A percentile compares a stretch with the other conserved stretches of the same genome.
These are phyloP conservation scores for Solanum ossicruentum DNA, from an alignment of 257 asterid species.

Conservation along the genomic window DNA sequence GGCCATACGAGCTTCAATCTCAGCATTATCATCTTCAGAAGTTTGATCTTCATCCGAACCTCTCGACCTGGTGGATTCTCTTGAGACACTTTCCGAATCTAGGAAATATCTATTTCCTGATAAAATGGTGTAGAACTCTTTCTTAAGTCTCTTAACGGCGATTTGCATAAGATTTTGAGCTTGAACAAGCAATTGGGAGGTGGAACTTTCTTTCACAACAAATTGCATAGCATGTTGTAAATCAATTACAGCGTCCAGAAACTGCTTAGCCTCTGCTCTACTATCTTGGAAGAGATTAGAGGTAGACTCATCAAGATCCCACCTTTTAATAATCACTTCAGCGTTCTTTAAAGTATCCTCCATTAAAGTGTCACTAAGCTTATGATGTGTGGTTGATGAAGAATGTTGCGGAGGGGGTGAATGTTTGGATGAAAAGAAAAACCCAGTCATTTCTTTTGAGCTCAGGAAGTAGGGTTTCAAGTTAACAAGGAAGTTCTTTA, in stretches of 20 bases:
- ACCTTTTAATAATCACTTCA: conserved; percentile 22
- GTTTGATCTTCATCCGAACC: conserved; percentile 32
- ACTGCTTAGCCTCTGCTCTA: conserved; percentile 23
- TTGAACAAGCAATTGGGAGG: conserved; percentile 26
- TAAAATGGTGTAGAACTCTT: conserved; percentile 42
- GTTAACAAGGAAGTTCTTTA: neutral
- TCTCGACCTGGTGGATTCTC: conserved; percentile 18
- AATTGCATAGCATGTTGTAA: conserved; percentile 50
- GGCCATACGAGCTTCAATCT: neutral
- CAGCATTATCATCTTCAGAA: conserved; percentile 23
- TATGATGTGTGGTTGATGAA: conserved; percentile 5
- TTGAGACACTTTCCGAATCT: conserved; percentile 42
- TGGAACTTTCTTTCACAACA: conserved; percentile 21
- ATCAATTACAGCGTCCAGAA: conserved; percentile 32
- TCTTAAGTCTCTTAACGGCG: conserved; percentile 54
- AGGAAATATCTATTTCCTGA: conserved; percentile 28
- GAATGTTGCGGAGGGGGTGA: neutral
- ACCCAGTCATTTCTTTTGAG: neutral
- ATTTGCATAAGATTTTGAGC: conserved; percentile 58
- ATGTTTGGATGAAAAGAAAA: neutral
- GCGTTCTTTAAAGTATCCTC: conserved; percentile 16
- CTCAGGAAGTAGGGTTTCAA: neutral
- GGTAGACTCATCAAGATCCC: conserved; percentile 17
- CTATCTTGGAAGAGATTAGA: conserved; percentile 18
- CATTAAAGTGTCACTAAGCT: conserved; percentile 41